These are phyloP conservation scores for Jatropha curcas DNA, from an alignment of 345 rosid genomes.

Conservation along the genomic window DNA sequence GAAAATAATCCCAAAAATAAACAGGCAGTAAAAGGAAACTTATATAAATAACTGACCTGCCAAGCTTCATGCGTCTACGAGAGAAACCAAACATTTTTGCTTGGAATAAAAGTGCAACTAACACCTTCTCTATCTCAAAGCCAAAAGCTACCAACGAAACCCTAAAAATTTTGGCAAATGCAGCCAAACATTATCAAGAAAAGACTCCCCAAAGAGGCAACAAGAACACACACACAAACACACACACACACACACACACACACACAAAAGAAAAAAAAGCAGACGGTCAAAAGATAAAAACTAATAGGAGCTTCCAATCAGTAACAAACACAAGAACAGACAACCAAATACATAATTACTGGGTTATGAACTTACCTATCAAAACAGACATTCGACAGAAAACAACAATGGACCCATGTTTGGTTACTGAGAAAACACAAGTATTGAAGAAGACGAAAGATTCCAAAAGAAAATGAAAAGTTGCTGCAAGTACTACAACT, in stretches of 20 bases:
- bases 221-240: too few relatives aligned
- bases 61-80: constrained; percentile 87
- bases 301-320: neutral
- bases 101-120: constrained; percentile 1
- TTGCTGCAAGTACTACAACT: neutral
- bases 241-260: too few relatives aligned
- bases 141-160: neutral
- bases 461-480: constrained; percentile 1
- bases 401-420: constrained; percentile 9
- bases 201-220: neutral
- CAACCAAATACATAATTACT: neutral
- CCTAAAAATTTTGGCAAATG: constrained; percentile 15
- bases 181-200: constrained; percentile 1
- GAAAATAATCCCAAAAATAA: neutral
- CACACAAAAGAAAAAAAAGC: neutral
- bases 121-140: neutral
- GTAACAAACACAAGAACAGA: constrained; percentile 5
- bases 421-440: neutral
- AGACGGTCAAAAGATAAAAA: neutral
- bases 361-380: constrained; percentile 6
- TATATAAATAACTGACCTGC: constrained; percentile 54
- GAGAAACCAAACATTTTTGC: constrained; percentile 79
- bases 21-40: neutral
- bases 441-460: neutral
- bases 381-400: constrained; percentile 7